Base-by-base conservation (phyloP, 345 rosid genomes). In the Rhodomyrtus tomentosa region DNA sequence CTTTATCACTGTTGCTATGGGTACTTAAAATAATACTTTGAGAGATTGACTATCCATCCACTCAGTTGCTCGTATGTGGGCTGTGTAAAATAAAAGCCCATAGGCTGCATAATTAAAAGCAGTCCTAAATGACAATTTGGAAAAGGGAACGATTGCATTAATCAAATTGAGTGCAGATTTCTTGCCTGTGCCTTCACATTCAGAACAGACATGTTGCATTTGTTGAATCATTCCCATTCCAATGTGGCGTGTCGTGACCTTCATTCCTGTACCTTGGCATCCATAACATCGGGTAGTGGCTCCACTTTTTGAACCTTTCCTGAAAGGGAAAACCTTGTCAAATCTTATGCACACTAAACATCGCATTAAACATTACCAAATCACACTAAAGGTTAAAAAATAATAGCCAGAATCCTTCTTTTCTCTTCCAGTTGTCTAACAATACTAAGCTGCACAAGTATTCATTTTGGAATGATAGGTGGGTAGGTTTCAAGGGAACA, bases 231-330 rank as follows among this genome's bases (percentile, higher is more conserved):
- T 92, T 72, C 90, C 90, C 25, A 85, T 32, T 40, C 93, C 92
- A 83, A 93, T 80, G 48, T 87, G 93, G 38, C 92, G 85, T 25
- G 80, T 90, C 3, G 91, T 86, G 54, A 92, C 42, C 88, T 93
- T 93, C 90, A 90, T 89, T 84, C 96, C 95, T 5, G 93, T 14
- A 72, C 95, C 94, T 82, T 89, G 91, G 86, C 96, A 93, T 25
- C 94, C 94, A 87, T 81, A 81, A 82, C 94, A 93, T 51, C 58
- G 87, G 32, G 83, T 84, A 76, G 92, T 87, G 36, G 85, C 89
- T 83, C 96, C 96, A 80, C 88, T 86, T 87, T 90, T 93, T 62
- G 94, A 91, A 49, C 96, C 96, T 82, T 87, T 90, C 82, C 96
- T 93, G 95, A 62, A 83, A 83, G 36, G 5, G 11, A 29, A 42